Conservation (phyloP, 306 rosid species). For the Begonia masoniana region DNA sequence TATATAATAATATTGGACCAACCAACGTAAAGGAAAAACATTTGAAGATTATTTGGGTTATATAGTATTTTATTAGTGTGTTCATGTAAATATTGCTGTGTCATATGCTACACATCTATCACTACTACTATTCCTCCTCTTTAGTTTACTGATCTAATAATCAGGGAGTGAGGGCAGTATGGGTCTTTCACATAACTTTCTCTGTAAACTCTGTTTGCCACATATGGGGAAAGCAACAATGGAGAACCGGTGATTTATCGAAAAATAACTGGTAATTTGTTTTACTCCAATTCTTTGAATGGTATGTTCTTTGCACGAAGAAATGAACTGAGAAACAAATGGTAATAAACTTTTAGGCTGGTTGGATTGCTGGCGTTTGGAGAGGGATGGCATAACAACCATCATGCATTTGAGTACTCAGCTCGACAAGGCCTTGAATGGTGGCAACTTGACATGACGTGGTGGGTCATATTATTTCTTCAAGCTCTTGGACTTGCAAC, state of each 20-base stretch:
- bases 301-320: not conserved
- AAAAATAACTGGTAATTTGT: constrained; percentile 2
- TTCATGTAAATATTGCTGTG: no score
- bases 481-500: constrained; percentile 58
- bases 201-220: constrained; percentile 1
- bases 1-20: no score
- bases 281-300: not conserved
- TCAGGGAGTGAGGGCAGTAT: not conserved
- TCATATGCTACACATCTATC: no score
- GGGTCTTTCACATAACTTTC: not conserved
- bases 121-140: no score
- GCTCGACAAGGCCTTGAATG: constrained; percentile 42
- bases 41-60: no score
- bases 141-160: not conserved
- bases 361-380: constrained; percentile 46
- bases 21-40: no score
- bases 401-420: constrained; percentile 89
- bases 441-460: constrained; percentile 41
- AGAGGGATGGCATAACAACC: constrained; percentile 63
- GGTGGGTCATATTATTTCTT: constrained; percentile 57
- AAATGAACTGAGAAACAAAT: not conserved
- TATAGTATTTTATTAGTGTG: no score
- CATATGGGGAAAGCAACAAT: constrained; percentile 2
- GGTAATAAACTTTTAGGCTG: constrained; percentile 24
- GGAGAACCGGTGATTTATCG: constrained; percentile 2